Evolutionary conservation across 768 basidiomycete species (phyloP).

Genomic region (Trametes villosa): DNA sequence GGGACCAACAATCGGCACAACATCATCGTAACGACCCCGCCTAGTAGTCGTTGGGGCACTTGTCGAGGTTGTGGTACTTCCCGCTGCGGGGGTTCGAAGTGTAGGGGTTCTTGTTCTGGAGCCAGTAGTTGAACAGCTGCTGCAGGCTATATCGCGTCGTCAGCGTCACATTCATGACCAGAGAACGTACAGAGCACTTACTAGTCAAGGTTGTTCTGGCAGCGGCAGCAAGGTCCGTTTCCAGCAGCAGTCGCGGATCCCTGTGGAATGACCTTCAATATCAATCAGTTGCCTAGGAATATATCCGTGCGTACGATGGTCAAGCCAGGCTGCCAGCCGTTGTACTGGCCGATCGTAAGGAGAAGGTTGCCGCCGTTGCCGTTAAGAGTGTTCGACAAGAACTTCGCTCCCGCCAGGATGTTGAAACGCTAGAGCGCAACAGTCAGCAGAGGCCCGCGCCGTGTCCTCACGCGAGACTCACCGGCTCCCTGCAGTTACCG

Average conservation of each 20-base stretch:
- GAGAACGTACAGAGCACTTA: constrained; percentile 39
- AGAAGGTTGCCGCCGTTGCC: constrained; percentile 57
- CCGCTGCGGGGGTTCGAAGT: constrained; percentile 49
- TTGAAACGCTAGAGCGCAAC: constrained; percentile 60
- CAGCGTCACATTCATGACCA: neutral
- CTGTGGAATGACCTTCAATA: constrained; percentile 35
- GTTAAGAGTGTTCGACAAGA: constrained; percentile 56
- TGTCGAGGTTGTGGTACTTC: constrained; percentile 67
- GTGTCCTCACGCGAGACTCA: constrained; percentile 23
- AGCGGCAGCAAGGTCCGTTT: constrained; percentile 57
- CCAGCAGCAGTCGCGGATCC: constrained; percentile 61
- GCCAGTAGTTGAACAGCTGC: constrained; percentile 77
- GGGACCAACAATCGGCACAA: neutral
- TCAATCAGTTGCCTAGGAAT: too few species aligned
- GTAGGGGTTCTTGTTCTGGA: constrained; percentile 61
- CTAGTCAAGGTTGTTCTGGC: constrained; percentile 91
- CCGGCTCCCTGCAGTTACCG: constrained; percentile 47
- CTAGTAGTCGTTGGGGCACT: constrained; percentile 32
- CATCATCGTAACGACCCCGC: neutral
- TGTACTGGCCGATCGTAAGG: constrained; percentile 69
- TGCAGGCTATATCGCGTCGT: constrained; percentile 51
- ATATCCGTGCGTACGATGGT: constrained; percentile 64
- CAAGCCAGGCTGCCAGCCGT: constrained; percentile 67
- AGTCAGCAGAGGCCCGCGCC: neutral
- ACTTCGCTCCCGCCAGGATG: constrained; percentile 66